phyloP scores from a whole-genome alignment of 345 rosid genomes.

The Sisymbrium irio region DNA sequence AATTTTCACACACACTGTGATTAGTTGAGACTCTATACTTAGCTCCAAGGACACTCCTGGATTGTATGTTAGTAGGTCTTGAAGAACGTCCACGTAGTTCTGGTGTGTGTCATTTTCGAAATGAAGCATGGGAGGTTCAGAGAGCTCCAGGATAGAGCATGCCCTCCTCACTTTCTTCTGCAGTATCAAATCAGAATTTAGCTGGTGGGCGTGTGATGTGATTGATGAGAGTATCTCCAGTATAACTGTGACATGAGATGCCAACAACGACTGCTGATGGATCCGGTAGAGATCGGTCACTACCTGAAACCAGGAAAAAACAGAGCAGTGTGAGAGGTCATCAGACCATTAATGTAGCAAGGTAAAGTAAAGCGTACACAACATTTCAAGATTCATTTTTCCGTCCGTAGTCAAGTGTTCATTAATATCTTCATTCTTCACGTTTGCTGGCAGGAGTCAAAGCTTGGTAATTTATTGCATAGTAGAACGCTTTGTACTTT shows the following conservation, averaged over 20 bases:
- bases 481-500: slow-evolving; percentile 12
- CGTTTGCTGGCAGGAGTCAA: background rate
- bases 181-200: slow-evolving; percentile 49
- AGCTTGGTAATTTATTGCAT: slow-evolving; percentile 7
- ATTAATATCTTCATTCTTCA: background rate
- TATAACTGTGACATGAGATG: slow-evolving; percentile 44
- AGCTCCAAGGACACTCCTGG: slow-evolving; percentile 47
- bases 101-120: slow-evolving; percentile 84
- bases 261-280: slow-evolving; percentile 50
- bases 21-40: slow-evolving; percentile 55
- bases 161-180: slow-evolving; percentile 73
- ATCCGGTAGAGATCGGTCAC: slow-evolving; percentile 56
- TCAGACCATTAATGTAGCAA: background rate
- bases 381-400: background rate
- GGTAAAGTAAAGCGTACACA: background rate
- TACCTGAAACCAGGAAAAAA: slow-evolving; percentile 52
- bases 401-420: background rate
- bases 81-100: slow-evolving; percentile 64
- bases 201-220: slow-evolving; percentile 63
- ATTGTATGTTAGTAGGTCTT: slow-evolving; percentile 42
- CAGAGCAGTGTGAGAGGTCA: background rate
- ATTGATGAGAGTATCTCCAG: slow-evolving; percentile 56
- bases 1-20: slow-evolving; percentile 53
- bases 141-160: slow-evolving; percentile 65
- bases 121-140: slow-evolving; percentile 82